Conservation (phyloP, 2,329 filamentous ascomycete species). For the Paecilomyces sp. region DNA sequence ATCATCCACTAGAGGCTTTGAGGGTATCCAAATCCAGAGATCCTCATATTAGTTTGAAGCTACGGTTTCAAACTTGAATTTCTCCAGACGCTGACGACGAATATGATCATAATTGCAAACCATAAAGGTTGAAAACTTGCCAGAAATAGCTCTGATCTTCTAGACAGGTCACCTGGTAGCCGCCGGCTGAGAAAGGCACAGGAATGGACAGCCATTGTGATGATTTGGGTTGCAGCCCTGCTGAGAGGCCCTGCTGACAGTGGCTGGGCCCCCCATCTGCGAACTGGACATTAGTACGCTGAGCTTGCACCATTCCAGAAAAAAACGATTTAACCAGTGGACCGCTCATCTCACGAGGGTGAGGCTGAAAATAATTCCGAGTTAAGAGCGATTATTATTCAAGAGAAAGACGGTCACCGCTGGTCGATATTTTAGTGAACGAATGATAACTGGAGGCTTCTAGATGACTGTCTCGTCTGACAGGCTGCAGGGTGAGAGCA, state of each 20-base stretch:
- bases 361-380: background rate
- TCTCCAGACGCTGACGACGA: background rate
- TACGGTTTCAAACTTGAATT: background rate
- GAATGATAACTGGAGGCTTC: background rate
- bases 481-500: background rate
- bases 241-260: background rate
- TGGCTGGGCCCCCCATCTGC: background rate
- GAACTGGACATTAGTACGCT: background rate
- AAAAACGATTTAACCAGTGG: background rate
- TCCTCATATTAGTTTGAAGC: background rate
- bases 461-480: background rate
- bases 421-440: background rate
- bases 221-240: background rate
- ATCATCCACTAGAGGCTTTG: background rate
- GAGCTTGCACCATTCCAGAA: background rate
- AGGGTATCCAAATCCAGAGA: background rate
- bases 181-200: background rate
- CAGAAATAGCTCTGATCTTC: background rate
- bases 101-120: background rate
- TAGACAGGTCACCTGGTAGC: background rate
- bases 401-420: background rate
- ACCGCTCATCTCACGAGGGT: background rate
- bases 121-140: background rate
- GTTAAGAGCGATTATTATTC: background rate
- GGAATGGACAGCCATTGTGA: background rate